phyloP scores from a whole-genome alignment of 352 stramenopile genomes.

The Peronospora farinosa region DNA sequence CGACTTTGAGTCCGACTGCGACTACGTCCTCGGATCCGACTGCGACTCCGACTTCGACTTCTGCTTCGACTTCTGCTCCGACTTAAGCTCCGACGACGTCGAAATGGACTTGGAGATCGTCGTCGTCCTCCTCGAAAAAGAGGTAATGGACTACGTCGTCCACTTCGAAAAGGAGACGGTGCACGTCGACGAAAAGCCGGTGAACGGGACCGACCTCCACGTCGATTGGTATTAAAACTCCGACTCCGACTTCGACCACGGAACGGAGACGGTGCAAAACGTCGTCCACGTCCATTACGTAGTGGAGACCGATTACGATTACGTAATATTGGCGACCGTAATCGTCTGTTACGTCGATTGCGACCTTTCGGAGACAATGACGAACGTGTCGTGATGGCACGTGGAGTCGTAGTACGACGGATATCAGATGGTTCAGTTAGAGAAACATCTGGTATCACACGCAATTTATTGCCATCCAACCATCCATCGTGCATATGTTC shows the following conservation, averaged over 20 bases:
- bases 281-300: slow-evolving; percentile 18
- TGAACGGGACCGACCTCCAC: slow-evolving; percentile 29
- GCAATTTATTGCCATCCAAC: slow-evolving; percentile 75
- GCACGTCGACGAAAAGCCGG: slow-evolving; percentile 36
- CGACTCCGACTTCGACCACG: slow-evolving; percentile 46
- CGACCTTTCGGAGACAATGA: slow-evolving; percentile 25
- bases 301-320: slow-evolving; percentile 17
- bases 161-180: slow-evolving; percentile 35
- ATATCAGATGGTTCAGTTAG: slow-evolving; percentile 6
- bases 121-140: slow-evolving; percentile 23
- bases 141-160: slow-evolving; percentile 19
- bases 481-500: slow-evolving; percentile 81
- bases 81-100: slow-evolving; percentile 28
- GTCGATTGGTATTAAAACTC: slow-evolving; percentile 25
- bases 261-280: slow-evolving; percentile 40
- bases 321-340: slow-evolving; percentile 19
- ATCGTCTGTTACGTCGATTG: slow-evolving; percentile 13
- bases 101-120: slow-evolving; percentile 32
- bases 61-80: slow-evolving; percentile 25
- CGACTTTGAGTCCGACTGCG: slow-evolving; percentile 26
- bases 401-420: neutral
- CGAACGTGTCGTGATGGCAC: slow-evolving; percentile 9
- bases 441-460: slow-evolving; percentile 32
- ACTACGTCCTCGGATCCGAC: slow-evolving; percentile 19
- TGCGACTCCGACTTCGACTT: slow-evolving; percentile 20